Base-by-base conservation (phyloP, 306 rosid species). In the Glycine tomentella region DNA sequence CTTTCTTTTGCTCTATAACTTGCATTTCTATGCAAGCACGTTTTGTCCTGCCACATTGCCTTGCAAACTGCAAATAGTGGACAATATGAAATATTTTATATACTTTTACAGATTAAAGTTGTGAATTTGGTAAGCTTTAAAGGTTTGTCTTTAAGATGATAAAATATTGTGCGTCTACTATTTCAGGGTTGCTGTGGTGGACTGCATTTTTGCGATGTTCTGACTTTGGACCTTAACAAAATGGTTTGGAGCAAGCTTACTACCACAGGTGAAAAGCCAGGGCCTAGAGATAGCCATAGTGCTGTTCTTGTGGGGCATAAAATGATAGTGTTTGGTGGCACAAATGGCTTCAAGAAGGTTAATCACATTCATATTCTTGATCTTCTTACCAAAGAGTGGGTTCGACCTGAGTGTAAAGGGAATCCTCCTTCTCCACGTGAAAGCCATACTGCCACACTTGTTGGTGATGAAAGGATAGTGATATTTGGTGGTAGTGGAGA, bases 111-210 rank as follows among this genome's bases (percentile, higher is more conserved):
- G n/a, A 61, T 76, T n/a, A n/a, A n/a, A 31, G 46, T 46, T n/a
- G n/a, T n/a, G n/a, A n/a, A n/a, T n/a, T n/a, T n/a, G 56, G 56
- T 59, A 59, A 75, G 70, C 25, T 61, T 49, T 31, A 7, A 33
- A 53, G 31, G 56, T 57, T 20, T 20, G 20, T 20, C 20, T 20
- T 20, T 20, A 20, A 20, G 50, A 45, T 57, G 33, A 45, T 20
- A 20, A 20, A 20, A 20, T 20, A 34, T 62, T 34, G 63, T 67
- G 10, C 80, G 3, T 81, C 5, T 74, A 38, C 11, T 34, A 83
- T 85, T 80, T 78, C 86, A 93, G 98, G 98, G 98, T 9, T 93
- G 98, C 59, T 91, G 95, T 50, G 98, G 97, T 9, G 98, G 98
- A 25, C 44, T 89, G 69, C 98, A 93, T 88, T 89, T 86, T 59